Evolutionary conservation across 139 green algal species (phyloP), one percentile per base, ranked within the genome.

Genomic region (Chlamydomonas incerta): DNA sequence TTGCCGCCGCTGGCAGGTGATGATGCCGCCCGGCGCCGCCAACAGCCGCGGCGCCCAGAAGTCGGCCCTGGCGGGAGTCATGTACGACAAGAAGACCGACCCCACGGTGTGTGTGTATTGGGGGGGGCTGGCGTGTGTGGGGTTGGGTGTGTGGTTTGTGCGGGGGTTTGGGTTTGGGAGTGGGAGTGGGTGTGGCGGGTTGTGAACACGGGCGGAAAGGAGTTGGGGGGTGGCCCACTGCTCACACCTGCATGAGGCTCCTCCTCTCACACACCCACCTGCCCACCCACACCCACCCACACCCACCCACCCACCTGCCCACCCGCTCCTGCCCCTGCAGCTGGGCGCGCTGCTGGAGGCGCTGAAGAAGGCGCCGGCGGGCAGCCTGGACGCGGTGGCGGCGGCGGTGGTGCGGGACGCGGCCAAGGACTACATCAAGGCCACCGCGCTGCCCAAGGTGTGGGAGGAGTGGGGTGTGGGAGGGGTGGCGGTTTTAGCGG

Each of bases 11-110:
- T n/a, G 0, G 5, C 65, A 85, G 94, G 93, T 96, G 69, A 96
- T 96, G 92, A 95, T 97, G 90, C 95, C 95, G 4, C 18, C 73
- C 2, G 92, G 92, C 2, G 91, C 95, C 29, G 91, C 86, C 2
- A 90, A 72, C 13, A 83, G 76, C 33, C 85, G 95, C 0, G 95
- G 88, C 23, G 63, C 88, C 4, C 95, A 98, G 88, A 97, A 97
- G 90, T 70, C 93, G 17, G 92, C 91, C 9, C 89, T 98, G 62
- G 94, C 96, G 23, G 95, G 95, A 33, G 90, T 98, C 28, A 46
- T 97, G 67, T 93, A 98, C 69, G 94, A 96, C 81, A 96, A 96
- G 82, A 72, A 83, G 37, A 85, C 77, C 29, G 77, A 83, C n/a
- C 77, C 77, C 0, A 20, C 34, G 75, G 75, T 83, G 33, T 8